Evolutionary conservation across 805 yeast species (phyloP).

Genomic region (Ogataea zsoltii): DNA sequence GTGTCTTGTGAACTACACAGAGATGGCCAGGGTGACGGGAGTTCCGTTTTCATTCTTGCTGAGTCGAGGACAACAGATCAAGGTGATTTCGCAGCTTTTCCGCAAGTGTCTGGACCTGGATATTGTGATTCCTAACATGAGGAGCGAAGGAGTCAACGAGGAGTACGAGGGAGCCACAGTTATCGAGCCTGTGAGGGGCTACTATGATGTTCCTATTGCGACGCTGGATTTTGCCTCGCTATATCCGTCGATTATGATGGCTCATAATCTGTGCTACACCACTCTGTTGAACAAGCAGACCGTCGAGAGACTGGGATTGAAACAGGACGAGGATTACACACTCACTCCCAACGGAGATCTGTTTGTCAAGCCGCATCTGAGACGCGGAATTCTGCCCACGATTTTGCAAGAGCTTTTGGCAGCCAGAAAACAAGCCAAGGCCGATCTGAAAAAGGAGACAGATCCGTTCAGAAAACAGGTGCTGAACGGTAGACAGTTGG

Average conservation of each 20-base stretch:
- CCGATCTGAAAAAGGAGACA: constrained; percentile 85
- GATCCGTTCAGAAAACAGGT: constrained; percentile 95
- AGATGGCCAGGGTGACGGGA: constrained; percentile 99
- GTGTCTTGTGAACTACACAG: constrained; percentile 96
- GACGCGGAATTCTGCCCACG: constrained; percentile 89
- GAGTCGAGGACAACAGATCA: constrained; percentile 95
- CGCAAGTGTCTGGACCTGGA: constrained; percentile 87
- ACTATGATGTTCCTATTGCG: constrained; percentile 95
- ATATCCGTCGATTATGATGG: constrained; percentile 99
- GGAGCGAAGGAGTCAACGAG: constrained; percentile 76
- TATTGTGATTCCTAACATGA: constrained; percentile 88
- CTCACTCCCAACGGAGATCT: constrained; percentile 90
- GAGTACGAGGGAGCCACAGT: constrained; percentile 99
- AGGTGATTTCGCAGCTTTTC: constrained; percentile 92
- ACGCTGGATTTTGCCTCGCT: constrained; percentile 96
- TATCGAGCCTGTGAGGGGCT: constrained; percentile 94
- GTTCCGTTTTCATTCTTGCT: constrained; percentile 91
- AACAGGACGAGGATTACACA: constrained; percentile 76
- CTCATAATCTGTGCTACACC: constrained; percentile 95
- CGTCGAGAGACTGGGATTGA: constrained; percentile 61
- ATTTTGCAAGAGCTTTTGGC: constrained; percentile 83
- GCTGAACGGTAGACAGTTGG: constrained; percentile 94
- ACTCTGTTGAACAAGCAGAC: constrained; percentile 74
- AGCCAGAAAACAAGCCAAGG: constrained; percentile 93
- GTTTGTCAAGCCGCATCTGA: constrained; percentile 67